A percentile compares a stretch with the other conserved stretches of the same genome.
Evolutionary conservation across 257 asterid genomes (phyloP).

Genomic region (Nicotiana obtusifolia): DNA sequence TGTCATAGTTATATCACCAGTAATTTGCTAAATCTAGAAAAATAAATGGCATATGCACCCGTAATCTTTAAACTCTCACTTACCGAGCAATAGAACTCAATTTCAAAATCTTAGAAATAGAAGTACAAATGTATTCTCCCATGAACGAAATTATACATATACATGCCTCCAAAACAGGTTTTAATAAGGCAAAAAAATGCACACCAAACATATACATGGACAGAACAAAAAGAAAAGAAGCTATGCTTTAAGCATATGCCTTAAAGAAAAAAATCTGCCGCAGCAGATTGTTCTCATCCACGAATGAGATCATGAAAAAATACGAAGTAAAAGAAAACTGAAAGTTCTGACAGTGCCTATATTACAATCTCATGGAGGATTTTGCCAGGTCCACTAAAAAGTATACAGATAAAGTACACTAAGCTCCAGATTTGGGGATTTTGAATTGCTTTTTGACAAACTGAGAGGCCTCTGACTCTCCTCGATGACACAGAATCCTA

Average conservation of each 20-base stretch:
- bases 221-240: background rate
- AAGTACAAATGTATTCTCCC: background rate
- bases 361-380: background rate
- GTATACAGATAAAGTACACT: slow-evolving; percentile 13
- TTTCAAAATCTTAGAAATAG: background rate
- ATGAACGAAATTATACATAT: background rate
- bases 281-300: background rate
- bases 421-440: slow-evolving; percentile 68
- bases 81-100: background rate
- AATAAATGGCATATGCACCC: too few relatives aligned
- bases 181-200: background rate
- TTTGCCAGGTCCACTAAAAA: background rate
- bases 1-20: too few relatives aligned
- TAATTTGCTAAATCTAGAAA: too few relatives aligned
- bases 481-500: slow-evolving; percentile 74
- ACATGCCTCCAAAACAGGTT: background rate
- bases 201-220: background rate
- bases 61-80: background rate
- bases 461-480: slow-evolving; percentile 91
- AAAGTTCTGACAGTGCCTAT: background rate
- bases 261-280: background rate
- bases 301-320: background rate
- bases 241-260: background rate
- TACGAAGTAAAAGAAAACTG: background rate
- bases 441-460: slow-evolving; percentile 93